Base-by-base conservation (phyloP, 129 eudicot genomes). In the Pittosporum tobira region DNA sequence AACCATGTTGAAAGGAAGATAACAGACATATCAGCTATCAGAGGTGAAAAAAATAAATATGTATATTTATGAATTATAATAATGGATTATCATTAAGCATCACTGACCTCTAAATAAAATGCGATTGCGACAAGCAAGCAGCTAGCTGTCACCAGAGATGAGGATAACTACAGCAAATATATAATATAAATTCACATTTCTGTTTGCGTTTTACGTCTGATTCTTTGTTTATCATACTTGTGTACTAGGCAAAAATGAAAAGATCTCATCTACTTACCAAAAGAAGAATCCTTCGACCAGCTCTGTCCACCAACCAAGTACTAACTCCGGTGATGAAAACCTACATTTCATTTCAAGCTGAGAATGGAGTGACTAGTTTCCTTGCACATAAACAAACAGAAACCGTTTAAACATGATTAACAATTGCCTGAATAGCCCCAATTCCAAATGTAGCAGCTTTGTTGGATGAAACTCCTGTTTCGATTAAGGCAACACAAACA, bases 381-480 rank as follows among this genome's bases (percentile, higher is more conserved):
- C 51, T 63, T 46, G 71, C 19, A 18, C 14, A 45, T 53, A 19
- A 48, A 44, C 29, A n/a, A 50, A 37, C 21, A 49, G 0, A 40
- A 37, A 38, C 51, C 2, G n/a, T 14, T 18, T 16, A 23, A 57
- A 11, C 36, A 43, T 34, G 6, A 36, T 69, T 62, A 10, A 22
- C 56, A 42, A 22, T 62, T 71, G 81, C 96, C 96, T 84, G 94
- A 63, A 88, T 78, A 18, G 87, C 81, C 44, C 96, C 96, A 46
- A 88, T 69, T 36, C 72, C 90, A 58, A 81, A 79, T 48, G 96
- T 84, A 72, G 94, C 87, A 27, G 73, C 73, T 71, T 82, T 84
- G 63, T 75, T 68, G 6, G 87, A 78, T 52, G 81, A 68, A 65
- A 88, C 60, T 42, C 96, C 96, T 88, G 71, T 59, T 46, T 63